Evolutionary conservation across 345 rosid genomes (phyloP), one percentile per base, ranked within the genome.

Genomic region (Kernera saxatilis): DNA sequence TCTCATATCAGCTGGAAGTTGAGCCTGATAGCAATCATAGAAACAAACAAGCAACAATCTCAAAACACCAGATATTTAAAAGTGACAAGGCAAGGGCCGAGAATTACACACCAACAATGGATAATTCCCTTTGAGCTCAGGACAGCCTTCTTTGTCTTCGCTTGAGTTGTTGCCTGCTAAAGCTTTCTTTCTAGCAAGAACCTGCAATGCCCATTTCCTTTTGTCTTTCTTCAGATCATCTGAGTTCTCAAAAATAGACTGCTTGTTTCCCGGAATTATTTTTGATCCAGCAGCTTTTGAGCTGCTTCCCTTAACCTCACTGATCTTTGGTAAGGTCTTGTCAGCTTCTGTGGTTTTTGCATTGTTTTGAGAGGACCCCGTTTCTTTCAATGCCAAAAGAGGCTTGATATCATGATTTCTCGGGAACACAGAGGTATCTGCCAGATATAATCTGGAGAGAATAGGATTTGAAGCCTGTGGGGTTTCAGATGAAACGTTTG

Each of bases 401-500:
- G 98, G 98, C 81, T 83, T 87, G 61, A 94, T 79, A 80, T 87
- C 85, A 64, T 84, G 83, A 78, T 89, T 91, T 67, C 99, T 86
- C 9, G 98, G 99, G 60, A 94, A 85, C 66, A 94, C 97, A 48
- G 98, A 94, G 29, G 98, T 87, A 77, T 94, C 99, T 27, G 99
- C 98, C 78, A 94, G 76, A 81, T 91, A 94, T 80, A 94, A 78
- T 79, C 97, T 87, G 65, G 99, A 88, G 72, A 91, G 93, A 65
- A 94, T 84, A 48, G 93, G 89, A 83, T 84, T 84, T 71, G 78
- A 76, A 41, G 82, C 74, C 72, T 77, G 84, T 12, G 33, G 37
- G 78, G 56, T 67, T 22, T 84, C 89, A 59, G 84, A 70, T 48
- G 65, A 73, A 43, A 69, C 51, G 43, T 69, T 82, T 35, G 55